Evolutionary conservation across 352 stramenopile genomes (phyloP).

Genomic region (Phytophthora brassicae): DNA sequence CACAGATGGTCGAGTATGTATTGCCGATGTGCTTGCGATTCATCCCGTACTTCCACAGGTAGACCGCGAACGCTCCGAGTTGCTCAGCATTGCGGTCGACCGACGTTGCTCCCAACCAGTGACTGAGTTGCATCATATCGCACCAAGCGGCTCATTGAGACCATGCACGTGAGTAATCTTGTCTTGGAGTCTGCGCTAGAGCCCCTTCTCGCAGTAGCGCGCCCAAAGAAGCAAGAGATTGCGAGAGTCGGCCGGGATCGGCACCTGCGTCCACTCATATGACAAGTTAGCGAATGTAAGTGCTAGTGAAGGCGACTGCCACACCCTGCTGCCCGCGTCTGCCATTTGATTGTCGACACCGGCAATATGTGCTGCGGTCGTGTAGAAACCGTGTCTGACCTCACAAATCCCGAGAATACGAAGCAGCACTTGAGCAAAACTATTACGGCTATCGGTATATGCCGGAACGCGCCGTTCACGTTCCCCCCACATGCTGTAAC

Average conservation of each 20-base stretch:
- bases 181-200: not conserved
- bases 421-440: not conserved
- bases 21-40: not conserved
- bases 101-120: not conserved
- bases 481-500: slow-evolving; percentile 7
- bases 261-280: not conserved
- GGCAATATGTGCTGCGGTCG: not conserved
- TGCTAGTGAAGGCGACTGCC: not conserved
- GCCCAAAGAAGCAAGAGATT: not conserved
- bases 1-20: too few species aligned
- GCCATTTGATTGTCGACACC: not conserved
- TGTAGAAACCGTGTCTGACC: not conserved
- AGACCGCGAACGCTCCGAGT: not conserved
- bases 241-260: not conserved
- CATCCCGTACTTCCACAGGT: not conserved
- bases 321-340: not conserved
- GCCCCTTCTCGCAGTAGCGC: not conserved
- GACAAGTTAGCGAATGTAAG: not conserved
- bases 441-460: slow-evolving; percentile 4
- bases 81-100: not conserved
- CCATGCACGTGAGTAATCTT: not conserved
- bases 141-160: not conserved
- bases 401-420: not conserved
- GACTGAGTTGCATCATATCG: not conserved
- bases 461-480: not conserved